A percentile compares a stretch with the other conserved stretches of the same genome.
phyloP scores from a whole-genome alignment of 2,329 filamentous ascomycete species.

The Trichophyton benhamiae region DNA sequence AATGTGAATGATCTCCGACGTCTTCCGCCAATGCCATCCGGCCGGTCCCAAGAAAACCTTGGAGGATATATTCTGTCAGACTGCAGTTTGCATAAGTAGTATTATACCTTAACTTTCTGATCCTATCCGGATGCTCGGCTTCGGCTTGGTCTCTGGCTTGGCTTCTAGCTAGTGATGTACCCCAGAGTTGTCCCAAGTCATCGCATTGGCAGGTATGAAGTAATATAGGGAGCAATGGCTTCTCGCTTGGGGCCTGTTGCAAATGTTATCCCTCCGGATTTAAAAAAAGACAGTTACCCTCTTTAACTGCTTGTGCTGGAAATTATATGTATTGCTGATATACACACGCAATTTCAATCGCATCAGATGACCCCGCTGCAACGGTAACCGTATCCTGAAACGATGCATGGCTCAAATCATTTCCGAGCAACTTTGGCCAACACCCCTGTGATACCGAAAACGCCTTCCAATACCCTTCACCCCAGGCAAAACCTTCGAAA shows the following conservation, averaged over 20 bases:
- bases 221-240: constrained; percentile 22
- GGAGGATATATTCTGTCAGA: too few relatives aligned
- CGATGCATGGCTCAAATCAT: constrained; percentile 22
- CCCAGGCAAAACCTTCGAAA: constrained; percentile 24
- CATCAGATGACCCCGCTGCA: constrained; percentile 23
- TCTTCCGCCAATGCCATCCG: too few relatives aligned
- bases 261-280: constrained; percentile 23
- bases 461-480: constrained; percentile 26
- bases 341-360: constrained; percentile 31
- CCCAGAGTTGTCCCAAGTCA: too few relatives aligned
- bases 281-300: constrained; percentile 19
- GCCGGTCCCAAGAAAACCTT: too few relatives aligned
- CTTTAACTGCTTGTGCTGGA: constrained; percentile 17
- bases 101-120: too few relatives aligned
- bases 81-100: too few relatives aligned
- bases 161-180: background rate
- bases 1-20: too few relatives aligned
- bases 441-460: constrained; percentile 26
- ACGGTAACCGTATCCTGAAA: constrained; percentile 26
- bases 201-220: background rate
- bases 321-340: constrained; percentile 20
- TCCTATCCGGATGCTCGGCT: background rate
- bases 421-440: constrained; percentile 28
- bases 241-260: constrained; percentile 33
- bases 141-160: background rate